phyloP scores from a whole-genome alignment of 768 basidiomycete species.

The Boletus reticulatus region DNA sequence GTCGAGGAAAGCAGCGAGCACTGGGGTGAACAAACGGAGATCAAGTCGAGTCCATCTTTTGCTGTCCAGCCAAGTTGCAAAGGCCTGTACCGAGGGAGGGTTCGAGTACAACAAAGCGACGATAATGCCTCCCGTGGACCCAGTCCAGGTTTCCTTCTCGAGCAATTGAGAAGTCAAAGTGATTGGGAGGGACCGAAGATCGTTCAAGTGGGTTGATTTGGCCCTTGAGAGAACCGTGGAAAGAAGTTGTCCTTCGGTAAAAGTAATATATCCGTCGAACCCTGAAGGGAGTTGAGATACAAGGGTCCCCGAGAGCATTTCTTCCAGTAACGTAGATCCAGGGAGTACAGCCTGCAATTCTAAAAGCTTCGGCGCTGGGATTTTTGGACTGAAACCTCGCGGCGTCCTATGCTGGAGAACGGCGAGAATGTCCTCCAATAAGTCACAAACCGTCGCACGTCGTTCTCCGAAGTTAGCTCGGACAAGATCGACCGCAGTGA shows the following conservation, averaged over 20 bases:
- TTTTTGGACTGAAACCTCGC: background rate
- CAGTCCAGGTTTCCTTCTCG: conserved; percentile 40
- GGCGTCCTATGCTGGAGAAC: conserved; percentile 24
- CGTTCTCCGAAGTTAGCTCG: conserved; percentile 5
- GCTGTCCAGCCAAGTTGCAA: conserved; percentile 41
- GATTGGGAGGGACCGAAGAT: conserved; percentile 9
- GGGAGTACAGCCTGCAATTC: conserved; percentile 35
- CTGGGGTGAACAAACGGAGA: conserved; percentile 33
- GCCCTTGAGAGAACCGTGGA: conserved; percentile 2
- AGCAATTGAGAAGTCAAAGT: conserved; percentile 39
- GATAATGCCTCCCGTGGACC: conserved; percentile 43
- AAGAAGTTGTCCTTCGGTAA: conserved; percentile 5
- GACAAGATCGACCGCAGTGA: conserved; percentile 44
- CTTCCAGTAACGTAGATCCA: conserved; percentile 41
- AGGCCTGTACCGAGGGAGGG: conserved; percentile 21
- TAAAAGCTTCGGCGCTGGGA: conserved; percentile 39
- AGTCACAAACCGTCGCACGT: conserved; percentile 4
- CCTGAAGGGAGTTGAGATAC: conserved; percentile 33
- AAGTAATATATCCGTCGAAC: conserved; percentile 21
- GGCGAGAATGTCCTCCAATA: conserved; percentile 39
- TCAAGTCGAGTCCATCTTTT: conserved; percentile 11
- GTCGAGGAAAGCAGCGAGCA: conserved; percentile 51
- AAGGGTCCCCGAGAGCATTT: conserved; percentile 44
- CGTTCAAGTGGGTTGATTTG: background rate
- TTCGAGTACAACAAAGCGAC: conserved; percentile 44